A percentile compares a stretch with the other conserved stretches of the same genome.
phyloP scores from a whole-genome alignment of 1,139 yeast species.

The Fermentozyma sake region DNA sequence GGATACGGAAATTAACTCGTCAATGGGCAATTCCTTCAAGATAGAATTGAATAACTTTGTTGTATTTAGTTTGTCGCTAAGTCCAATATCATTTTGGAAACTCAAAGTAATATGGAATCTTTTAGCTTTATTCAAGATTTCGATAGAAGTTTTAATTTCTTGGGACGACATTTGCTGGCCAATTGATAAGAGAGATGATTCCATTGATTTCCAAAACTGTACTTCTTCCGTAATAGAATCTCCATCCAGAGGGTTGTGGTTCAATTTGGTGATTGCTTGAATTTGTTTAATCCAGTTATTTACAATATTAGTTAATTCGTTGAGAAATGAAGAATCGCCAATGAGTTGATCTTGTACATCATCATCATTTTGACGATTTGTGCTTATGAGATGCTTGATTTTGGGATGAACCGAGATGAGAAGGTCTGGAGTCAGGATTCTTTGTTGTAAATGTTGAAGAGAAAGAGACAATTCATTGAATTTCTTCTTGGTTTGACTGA shows the following conservation, averaged over 20 bases:
- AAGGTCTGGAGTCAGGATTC: constrained; percentile 66
- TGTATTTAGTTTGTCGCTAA: constrained; percentile 51
- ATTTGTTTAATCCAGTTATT: constrained; percentile 71
- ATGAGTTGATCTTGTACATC: constrained; percentile 14
- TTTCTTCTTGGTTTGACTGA: constrained; percentile 52
- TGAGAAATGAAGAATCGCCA: constrained; percentile 55
- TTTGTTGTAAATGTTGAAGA: constrained; percentile 64
- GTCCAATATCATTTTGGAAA: constrained; percentile 68
- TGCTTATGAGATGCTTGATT: constrained; percentile 34
- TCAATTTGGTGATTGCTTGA: constrained; percentile 51
- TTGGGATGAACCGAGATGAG: constrained; percentile 49
- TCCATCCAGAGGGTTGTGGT: constrained; percentile 53
- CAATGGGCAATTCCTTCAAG: constrained; percentile 67
- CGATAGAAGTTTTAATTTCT: constrained; percentile 56
- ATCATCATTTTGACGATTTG: too few relatives aligned
- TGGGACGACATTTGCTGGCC: constrained; percentile 54
- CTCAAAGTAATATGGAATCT: constrained; percentile 76
- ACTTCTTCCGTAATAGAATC: constrained; percentile 63
- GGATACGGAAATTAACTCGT: constrained; percentile 43
- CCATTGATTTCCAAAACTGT: constrained; percentile 76
- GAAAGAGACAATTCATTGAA: constrained; percentile 67
- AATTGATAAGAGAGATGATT: constrained; percentile 52
- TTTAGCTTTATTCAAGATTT: constrained; percentile 63
- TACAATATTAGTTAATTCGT: constrained; percentile 60
- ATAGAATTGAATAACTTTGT: constrained; percentile 58